Evolutionary conservation across 257 asterid species (phyloP), one percentile per base, ranked within the genome.

Genomic region (Coffea eugenioides): DNA sequence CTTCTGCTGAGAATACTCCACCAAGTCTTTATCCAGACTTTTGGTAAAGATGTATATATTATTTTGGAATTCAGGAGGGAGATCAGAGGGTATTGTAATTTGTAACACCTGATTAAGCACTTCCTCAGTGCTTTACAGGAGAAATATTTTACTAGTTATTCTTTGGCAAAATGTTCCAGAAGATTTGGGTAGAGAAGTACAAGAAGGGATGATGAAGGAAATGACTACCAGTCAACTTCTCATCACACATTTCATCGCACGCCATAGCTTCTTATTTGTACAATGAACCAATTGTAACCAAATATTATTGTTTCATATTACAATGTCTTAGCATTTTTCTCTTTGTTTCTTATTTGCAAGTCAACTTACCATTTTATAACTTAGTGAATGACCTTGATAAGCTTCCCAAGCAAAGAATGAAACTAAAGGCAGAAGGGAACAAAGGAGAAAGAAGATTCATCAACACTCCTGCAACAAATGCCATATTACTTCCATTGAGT

Each of bases 391-490:
- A 91, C 85, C 99, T 87, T 69, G 99, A 96, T 86, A 96, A 87
- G 90, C 99, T 96, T 84, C 99, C 98, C 67, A 91, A 81, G 94
- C 99, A 96, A 61, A 96, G 89, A 36, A 95, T 91, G 83, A 90
- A 83, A 80, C 91, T 85, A 84, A 95, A 90, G 77, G 96, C 97
- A 1, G 99, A 93, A 77, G 98, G 98, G 77, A 92, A 92, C 69
- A 93, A 77, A 67, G 99, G 97, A 83, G 99, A 93, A 52, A 95
- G 89, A 52, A 95, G 99, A 90, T 95, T 98, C 98, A 92, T 93
- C 89, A 95, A 88, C 99, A 93, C 93, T 86, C 99, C 99, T 95
- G 91, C 88, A 84, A 73, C 77, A 77, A 87, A 78, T 73, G 71
- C 77, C 67, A 84, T 75, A 56, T 25, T 62, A 41, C 36, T 59